Evolutionary conservation across 1,139 yeast genomes (phyloP), one percentile per base, ranked within the genome.

Genomic region (Blastobotrys aristatus): DNA sequence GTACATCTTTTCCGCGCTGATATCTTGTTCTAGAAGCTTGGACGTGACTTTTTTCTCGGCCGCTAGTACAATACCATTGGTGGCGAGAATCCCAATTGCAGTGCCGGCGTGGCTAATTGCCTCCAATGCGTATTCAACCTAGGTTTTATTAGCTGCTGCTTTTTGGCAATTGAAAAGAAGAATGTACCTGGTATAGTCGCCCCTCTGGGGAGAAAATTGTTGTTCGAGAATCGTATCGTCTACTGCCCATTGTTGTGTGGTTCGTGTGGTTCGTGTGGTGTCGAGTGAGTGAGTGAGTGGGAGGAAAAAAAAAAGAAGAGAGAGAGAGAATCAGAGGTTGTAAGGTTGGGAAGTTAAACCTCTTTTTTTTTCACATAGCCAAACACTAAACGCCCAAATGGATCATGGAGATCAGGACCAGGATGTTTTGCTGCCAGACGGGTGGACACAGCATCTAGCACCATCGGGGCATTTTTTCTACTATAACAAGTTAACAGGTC

Each of bases 121-220:
- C 67, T 92, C 98, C 65, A 90, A 81, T 4, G 98, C 98, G 61
- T 92, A 92, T 69, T 92, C 98, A 26, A 92, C 89, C 78, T 76
- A 46, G 16, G 36, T n/a, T 4, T n/a, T n/a, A 30, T 33, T n/a
- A 16, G 51, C 44, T 33, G 45, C 36, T 24, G 17, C 4, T 18
- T 10, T 22, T 31, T 11, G 20, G 39, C 16, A 13, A 21, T 30
- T 26, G 42, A 33, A 6, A 10, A 10, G 21, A 5, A 11, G n/a
- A 8, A 48, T 75, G 20, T 62, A 75, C 79, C 69, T 90, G 99
- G 70, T 94, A 92, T 53, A 94, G 77, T 69, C 98, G 80, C 38
- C 99, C 98, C 67, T 92, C 99, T 18, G 99, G 99, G 30, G 97
- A 90, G 72, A 92, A 94, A 63, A 94, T 92, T 18, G 98, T 92